Conservation (phyloP, 305 asterid species). For the Ilex paraguariensis region DNA sequence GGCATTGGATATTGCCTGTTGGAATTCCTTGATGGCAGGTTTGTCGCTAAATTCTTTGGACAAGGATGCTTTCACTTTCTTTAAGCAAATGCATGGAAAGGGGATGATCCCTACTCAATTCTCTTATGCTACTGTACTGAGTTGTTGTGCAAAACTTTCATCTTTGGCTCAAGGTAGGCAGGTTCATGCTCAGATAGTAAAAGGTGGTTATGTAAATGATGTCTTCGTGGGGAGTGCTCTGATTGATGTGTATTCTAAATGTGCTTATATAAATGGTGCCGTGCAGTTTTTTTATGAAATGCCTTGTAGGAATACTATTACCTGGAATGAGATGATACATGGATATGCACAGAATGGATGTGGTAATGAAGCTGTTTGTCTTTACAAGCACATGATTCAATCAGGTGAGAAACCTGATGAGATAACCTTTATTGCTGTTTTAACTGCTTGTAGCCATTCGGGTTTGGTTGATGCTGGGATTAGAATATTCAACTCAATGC, state of each 20-base stretch:
- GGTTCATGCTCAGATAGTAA: constrained; percentile 50
- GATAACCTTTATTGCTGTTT: constrained; percentile 62
- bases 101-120: constrained; percentile 61
- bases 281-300: constrained; percentile 43
- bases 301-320: constrained; percentile 43
- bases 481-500: constrained; percentile 51
- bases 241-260: constrained; percentile 67
- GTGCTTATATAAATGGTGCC: constrained; percentile 54
- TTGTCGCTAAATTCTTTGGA: constrained; percentile 52
- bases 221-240: constrained; percentile 67
- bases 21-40: constrained; percentile 77
- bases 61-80: constrained; percentile 48
- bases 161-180: constrained; percentile 57
- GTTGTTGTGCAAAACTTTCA: constrained; percentile 54
- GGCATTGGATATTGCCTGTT: constrained; percentile 50
- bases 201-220: constrained; percentile 47
- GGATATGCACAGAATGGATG: constrained; percentile 74
- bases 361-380: constrained; percentile 58
- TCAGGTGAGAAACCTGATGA: constrained; percentile 44
- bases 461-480: constrained; percentile 64
- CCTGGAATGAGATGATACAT: constrained; percentile 83
- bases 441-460: constrained; percentile 82
- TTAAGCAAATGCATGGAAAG: constrained; percentile 42
- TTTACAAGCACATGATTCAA: constrained; percentile 45
- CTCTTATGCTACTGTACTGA: constrained; percentile 55